Conservation (phyloP, 2,329 filamentous ascomycete species). For the Zymoseptoria passerinii region DNA sequence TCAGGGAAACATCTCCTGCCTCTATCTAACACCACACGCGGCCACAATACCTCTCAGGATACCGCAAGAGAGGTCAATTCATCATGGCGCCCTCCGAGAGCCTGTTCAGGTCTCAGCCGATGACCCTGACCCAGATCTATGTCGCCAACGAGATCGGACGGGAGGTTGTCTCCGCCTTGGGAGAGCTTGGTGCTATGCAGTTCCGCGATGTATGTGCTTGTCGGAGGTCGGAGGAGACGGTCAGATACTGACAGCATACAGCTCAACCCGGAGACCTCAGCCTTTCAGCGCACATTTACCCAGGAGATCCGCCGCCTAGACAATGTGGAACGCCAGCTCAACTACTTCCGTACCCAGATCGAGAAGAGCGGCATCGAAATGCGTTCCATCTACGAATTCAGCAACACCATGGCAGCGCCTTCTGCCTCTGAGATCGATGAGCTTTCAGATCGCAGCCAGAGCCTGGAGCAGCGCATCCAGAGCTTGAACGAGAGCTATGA, state of each 20-base stretch:
- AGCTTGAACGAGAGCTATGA: constrained; percentile 98
- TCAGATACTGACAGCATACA: constrained; percentile 33
- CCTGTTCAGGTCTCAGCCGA: constrained; percentile 99
- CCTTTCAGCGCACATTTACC: constrained; percentile 95
- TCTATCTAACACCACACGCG: not conserved
- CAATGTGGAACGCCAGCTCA: constrained; percentile 95
- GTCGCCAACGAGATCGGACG: constrained; percentile 98
- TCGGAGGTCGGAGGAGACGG: not conserved
- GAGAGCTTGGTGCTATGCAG: constrained; percentile 91
- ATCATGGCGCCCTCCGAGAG: constrained; percentile 63
- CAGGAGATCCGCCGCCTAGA: constrained; percentile 95
- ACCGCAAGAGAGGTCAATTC: constrained; percentile 9
- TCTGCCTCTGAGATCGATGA: constrained; percentile 95
- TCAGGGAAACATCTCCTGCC: constrained; percentile 1
- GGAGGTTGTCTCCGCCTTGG: constrained; percentile 92
- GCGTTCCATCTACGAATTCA: constrained; percentile 83
- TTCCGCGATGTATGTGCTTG: constrained; percentile 77
- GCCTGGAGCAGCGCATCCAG: constrained; percentile 80
- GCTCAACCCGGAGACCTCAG: constrained; percentile 87
- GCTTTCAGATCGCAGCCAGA: constrained; percentile 83
- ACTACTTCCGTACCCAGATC: constrained; percentile 94
- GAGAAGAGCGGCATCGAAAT: constrained; percentile 82
- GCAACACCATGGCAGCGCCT: constrained; percentile 70
- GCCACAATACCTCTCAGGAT: constrained; percentile 8
- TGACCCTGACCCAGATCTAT: constrained; percentile 99